A percentile compares a stretch with the other conserved stretches of the same genome.
Conservation (phyloP, 768 basidiomycete genomes). For the Mycena alexandri region DNA sequence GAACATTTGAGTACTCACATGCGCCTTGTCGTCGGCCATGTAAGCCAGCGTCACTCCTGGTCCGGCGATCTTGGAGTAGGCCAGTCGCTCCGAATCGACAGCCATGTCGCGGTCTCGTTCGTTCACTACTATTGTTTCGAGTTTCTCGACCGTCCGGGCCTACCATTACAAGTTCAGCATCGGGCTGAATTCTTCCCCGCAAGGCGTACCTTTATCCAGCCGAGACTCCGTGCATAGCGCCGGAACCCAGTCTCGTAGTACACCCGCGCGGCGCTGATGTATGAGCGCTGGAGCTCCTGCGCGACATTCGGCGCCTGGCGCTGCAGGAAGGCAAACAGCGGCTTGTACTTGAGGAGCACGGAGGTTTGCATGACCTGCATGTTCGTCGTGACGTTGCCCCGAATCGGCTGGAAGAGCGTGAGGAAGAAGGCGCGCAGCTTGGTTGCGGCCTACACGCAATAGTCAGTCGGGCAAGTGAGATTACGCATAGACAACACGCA, state of each 20-base stretch:
- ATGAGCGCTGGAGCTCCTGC: conserved; percentile 88
- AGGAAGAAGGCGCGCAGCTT: conserved; percentile 92
- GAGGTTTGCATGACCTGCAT: conserved; percentile 94
- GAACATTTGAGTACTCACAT: conserved; percentile 66
- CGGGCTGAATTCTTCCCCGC: background rate
- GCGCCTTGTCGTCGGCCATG: conserved; percentile 88
- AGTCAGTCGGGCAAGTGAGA: background rate
- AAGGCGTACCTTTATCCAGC: conserved; percentile 75
- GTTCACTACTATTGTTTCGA: conserved; percentile 68
- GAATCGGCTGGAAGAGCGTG: conserved; percentile 85
- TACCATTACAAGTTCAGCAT: conserved; percentile 44
- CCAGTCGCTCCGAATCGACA: conserved; percentile 69
- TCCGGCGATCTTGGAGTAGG: conserved; percentile 81
- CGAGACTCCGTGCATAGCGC: conserved; percentile 86
- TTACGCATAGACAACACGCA: conserved; percentile 52
- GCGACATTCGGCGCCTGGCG: conserved; percentile 87
- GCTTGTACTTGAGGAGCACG: conserved; percentile 83
- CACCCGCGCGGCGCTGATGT: conserved; percentile 83
- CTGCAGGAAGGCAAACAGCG: conserved; percentile 87
- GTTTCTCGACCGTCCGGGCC: conserved; percentile 78
- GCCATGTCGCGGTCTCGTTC: conserved; percentile 57
- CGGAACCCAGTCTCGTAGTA: conserved; percentile 98
- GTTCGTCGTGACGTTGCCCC: conserved; percentile 87
- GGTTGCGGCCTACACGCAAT: conserved; percentile 77
- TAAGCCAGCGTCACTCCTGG: conserved; percentile 86